Evolutionary conservation across 257 asterid species (phyloP).

Genomic region (Solanum piurae): DNA sequence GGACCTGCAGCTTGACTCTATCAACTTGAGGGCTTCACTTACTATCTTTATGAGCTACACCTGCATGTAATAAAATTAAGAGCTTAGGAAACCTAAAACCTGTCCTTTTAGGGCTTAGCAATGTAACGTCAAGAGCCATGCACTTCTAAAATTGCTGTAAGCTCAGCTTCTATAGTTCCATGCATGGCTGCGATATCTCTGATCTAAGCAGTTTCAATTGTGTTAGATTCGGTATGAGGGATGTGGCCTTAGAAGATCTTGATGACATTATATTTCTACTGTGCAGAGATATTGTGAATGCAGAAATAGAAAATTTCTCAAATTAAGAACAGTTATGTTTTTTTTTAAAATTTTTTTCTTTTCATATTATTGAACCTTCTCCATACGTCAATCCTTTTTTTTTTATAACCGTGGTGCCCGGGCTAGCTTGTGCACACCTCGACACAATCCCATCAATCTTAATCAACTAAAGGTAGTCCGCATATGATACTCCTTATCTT

Average conservation of each 20-base stretch:
- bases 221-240: background rate
- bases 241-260: background rate
- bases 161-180: background rate
- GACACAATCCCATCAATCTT: background rate
- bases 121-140: background rate
- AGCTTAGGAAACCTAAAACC: background rate
- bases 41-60: background rate
- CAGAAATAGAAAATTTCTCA: background rate
- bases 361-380: background rate
- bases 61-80: background rate
- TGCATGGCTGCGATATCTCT: background rate
- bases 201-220: background rate
- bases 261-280: background rate
- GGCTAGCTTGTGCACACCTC: background rate
- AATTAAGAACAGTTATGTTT: background rate
- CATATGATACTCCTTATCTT: background rate
- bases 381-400: background rate
- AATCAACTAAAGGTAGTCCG: background rate
- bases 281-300: background rate
- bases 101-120: background rate
- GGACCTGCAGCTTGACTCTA: background rate
- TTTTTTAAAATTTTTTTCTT: background rate
- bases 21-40: background rate
- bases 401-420: background rate
- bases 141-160: background rate